Conservation (phyloP, 225 moss, liverwort and hornwort genomes). For the Bryoerythrophyllum caledonicum region DNA sequence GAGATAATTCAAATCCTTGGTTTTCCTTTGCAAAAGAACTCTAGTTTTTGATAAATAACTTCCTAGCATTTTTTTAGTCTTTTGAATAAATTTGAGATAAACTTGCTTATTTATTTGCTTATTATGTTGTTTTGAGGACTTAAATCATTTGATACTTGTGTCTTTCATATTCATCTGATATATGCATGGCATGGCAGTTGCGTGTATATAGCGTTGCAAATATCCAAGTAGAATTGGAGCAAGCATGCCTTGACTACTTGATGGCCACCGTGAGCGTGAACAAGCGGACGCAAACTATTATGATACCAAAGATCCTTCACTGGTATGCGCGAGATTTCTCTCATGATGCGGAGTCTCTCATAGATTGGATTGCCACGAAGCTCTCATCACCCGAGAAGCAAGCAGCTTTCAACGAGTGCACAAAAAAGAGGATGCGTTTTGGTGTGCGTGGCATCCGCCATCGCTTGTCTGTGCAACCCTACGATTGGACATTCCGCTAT, state of each 20-base stretch:
- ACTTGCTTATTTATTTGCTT: too few relatives aligned
- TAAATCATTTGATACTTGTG: too few relatives aligned
- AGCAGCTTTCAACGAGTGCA: slow-evolving; percentile 45
- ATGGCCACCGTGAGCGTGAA: slow-evolving; percentile 63
- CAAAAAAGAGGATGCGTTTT: slow-evolving; percentile 35
- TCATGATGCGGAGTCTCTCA: slow-evolving; percentile 58
- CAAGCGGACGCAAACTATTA: slow-evolving; percentile 36
- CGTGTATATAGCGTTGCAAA: slow-evolving; percentile 51
- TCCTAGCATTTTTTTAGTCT: too few relatives aligned
- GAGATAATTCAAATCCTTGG: too few relatives aligned
- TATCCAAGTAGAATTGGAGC: slow-evolving; percentile 47
- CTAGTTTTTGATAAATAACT: too few relatives aligned
- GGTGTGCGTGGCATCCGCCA: slow-evolving; percentile 33
- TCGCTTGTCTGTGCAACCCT: slow-evolving; percentile 59
- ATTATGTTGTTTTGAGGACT: too few relatives aligned
- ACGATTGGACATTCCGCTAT: slow-evolving; percentile 77
- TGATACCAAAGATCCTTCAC: slow-evolving; percentile 69
- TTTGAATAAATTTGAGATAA: too few relatives aligned
- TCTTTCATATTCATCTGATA: too few relatives aligned
- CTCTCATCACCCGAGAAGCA: slow-evolving; percentile 49
- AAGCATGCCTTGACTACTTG: slow-evolving; percentile 58
- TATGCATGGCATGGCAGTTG: slow-evolving; percentile 31
- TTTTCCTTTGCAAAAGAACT: too few relatives aligned
- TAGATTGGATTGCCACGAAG: slow-evolving; percentile 59
- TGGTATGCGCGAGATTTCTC: slow-evolving; percentile 84